Evolutionary conservation across 768 basidiomycete species (phyloP), one percentile per base, ranked within the genome.

Genomic region (Naganishia randhawae): DNA sequence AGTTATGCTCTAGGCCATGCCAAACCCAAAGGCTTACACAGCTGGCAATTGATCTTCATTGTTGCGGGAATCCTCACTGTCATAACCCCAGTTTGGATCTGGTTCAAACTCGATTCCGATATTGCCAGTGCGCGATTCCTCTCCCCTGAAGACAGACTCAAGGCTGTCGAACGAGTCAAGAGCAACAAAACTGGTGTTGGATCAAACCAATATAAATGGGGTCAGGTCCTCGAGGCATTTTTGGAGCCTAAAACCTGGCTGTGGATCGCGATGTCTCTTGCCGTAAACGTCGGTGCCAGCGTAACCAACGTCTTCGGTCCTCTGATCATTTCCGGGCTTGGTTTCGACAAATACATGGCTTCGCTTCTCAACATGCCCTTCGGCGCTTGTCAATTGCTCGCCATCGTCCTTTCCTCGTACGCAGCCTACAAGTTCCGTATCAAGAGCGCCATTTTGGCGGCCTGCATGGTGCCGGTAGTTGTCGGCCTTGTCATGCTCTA

Each of bases 291-390:
- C 32, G 66, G 66, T 19, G 66, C 66, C 41, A 57, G 45, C 35
- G 66, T 67, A 5, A 67, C 66, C 62, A 73, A 70, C 55, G 70
- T 53, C 25, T 83, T 84, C 66, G 83, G 84, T 1, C 82, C 82
- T 37, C 75, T 84, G 39, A 82, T 84, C 66, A 81, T 83, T 67
- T 76, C 77, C 17, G 65, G 73, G 33, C 69, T 74, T 50, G 73
- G 71, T 6, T 71, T 62, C 54, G 66, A 69, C 57, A 70, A 71
- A 32, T 67, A 70, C 70, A 63, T 64, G 33, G 63, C 69, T 25
- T 61, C 67, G 3, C 69, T 75, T 8, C 73, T 75, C 66, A 75
- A 75, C 67, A 75, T 73, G 54, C 74, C 74, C 19, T 75, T 76
- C 54, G 78, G 78, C 39, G 71, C 68, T 63, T 51, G 76, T 0